phyloP scores from a whole-genome alignment of 345 rosid genomes.

The Rhodomyrtus tomentosa region DNA sequence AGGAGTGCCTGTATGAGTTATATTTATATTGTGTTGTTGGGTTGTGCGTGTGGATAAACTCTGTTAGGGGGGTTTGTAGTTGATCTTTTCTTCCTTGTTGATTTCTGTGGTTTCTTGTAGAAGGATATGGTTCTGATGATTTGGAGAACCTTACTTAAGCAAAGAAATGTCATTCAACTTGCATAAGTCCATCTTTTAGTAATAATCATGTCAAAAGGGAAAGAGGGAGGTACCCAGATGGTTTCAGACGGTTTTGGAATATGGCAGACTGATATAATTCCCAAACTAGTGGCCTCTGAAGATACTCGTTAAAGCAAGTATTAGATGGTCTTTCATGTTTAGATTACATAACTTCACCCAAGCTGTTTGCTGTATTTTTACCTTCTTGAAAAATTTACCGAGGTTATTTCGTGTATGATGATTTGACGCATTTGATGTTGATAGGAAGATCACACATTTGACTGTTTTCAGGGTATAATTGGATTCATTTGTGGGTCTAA shows the following conservation, averaged over 20 bases:
- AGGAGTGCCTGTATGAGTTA: not conserved
- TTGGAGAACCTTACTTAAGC: not conserved
- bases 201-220: not conserved
- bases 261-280: not conserved
- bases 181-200: not conserved
- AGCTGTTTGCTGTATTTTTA: not conserved
- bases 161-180: not conserved
- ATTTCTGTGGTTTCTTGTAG: not conserved
- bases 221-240: not conserved
- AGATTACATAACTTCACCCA: not conserved
- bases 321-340: not conserved
- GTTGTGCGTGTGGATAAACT: not conserved
- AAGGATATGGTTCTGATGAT: not conserved
- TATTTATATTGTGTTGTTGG: not conserved
- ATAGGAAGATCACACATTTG: not conserved
- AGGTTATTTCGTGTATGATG: not conserved
- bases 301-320: not conserved
- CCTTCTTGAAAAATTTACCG: not conserved
- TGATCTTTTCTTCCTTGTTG: not conserved
- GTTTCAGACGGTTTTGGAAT: not conserved
- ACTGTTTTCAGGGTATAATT: constrained; percentile 61
- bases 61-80: not conserved
- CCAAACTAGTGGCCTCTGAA: not conserved
- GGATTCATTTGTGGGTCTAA: constrained; percentile 81
- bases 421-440: not conserved